A percentile compares a stretch with the other conserved stretches of the same genome.
phyloP scores from a whole-genome alignment of 331 rosid genomes.

The Quercus tomentella region DNA sequence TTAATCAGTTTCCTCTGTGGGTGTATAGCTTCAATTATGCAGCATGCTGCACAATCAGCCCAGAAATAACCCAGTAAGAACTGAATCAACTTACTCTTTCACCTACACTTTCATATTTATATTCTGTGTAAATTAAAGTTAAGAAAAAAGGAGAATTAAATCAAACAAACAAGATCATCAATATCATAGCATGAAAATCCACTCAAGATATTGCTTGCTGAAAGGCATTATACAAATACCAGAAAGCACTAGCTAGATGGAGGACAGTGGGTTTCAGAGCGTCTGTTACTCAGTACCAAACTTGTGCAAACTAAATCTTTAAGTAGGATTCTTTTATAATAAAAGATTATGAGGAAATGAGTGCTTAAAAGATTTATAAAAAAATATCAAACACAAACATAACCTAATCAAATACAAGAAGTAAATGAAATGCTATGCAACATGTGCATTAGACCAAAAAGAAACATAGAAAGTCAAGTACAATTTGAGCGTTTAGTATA shows the following conservation, averaged over 20 bases:
- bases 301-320: constrained; percentile 8
- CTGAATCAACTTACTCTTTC: not conserved
- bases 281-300: not conserved
- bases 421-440: not conserved
- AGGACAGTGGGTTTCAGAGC: not conserved
- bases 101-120: not conserved
- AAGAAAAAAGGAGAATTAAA: not conserved
- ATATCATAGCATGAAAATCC: not conserved
- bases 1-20: not conserved
- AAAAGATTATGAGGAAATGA: not conserved
- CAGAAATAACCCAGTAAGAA: not conserved
- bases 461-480: not conserved
- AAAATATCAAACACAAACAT: not conserved
- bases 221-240: not conserved
- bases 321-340: not conserved
- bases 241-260: not conserved
- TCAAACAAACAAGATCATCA: not conserved
- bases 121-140: not conserved
- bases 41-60: not conserved
- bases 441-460: not conserved
- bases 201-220: not conserved
- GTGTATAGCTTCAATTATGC: not conserved
- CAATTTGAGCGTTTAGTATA: not conserved
- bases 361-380: not conserved
- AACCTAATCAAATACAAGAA: not conserved